Evolutionary conservation across 73 alveolate species (phyloP).

Genomic region (Paramecium octaurelia): DNA sequence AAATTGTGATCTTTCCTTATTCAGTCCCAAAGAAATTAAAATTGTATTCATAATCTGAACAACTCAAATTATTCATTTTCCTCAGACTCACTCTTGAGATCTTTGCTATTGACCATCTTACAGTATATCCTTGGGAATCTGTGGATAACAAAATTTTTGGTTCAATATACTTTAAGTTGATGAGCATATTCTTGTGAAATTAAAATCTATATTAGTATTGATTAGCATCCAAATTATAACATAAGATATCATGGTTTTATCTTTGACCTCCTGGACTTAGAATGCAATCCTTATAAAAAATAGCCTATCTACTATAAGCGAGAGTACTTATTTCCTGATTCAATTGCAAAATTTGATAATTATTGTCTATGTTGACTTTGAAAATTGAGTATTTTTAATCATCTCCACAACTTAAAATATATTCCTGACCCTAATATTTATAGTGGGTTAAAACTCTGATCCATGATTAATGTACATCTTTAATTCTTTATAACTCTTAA

Average conservation of each 20-base stretch:
- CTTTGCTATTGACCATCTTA: background rate
- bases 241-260: background rate
- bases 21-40: background rate
- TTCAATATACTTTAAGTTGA: background rate
- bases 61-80: background rate
- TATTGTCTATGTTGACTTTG: background rate
- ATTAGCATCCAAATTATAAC: background rate
- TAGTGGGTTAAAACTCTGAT: background rate
- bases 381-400: background rate
- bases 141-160: background rate
- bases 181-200: background rate
- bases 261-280: background rate
- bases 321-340: background rate
- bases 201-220: background rate
- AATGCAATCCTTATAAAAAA: background rate
- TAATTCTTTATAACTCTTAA: background rate
- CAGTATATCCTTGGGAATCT: background rate
- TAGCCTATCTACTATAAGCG: constrained; percentile 11
- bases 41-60: background rate
- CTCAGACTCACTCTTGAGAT: background rate
- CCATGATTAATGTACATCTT: constrained; percentile 10
- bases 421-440: background rate
- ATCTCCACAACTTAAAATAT: background rate
- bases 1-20: background rate
- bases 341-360: background rate